phyloP scores from a whole-genome alignment of 2,329 filamentous ascomycete species.

The Stagonosporopsis chrysanthemi region DNA sequence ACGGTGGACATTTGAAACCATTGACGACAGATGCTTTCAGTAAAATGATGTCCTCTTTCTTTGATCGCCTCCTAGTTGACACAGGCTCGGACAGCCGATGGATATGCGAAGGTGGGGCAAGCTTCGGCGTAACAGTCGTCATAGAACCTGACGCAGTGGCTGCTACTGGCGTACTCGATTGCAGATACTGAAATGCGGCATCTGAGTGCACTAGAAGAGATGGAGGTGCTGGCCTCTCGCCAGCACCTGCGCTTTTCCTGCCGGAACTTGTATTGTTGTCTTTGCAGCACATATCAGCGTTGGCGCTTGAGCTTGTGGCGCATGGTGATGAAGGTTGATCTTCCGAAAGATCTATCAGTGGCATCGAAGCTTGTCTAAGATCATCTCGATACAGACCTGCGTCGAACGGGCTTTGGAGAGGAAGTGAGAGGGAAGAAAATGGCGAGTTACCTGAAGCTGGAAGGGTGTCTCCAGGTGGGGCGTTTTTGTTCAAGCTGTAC shows the following conservation, averaged over 20 bases:
- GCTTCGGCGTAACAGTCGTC: neutral
- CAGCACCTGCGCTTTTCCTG: neutral
- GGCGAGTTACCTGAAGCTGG: slow-evolving; percentile 29
- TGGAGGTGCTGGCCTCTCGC: neutral
- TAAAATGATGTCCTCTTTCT: slow-evolving; percentile 77
- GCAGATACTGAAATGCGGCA: neutral
- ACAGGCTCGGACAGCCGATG: slow-evolving; percentile 55
- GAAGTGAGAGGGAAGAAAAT: slow-evolving; percentile 15
- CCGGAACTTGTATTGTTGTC: slow-evolving; percentile 6
- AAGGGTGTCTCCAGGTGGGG: slow-evolving; percentile 6
- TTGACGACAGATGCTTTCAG: slow-evolving; percentile 81
- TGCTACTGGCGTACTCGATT: neutral
- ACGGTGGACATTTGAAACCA: slow-evolving; percentile 83
- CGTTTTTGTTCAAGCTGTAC: slow-evolving; percentile 17
- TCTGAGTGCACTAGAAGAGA: neutral
- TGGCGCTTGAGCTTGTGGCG: slow-evolving; percentile 5
- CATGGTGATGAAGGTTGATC: neutral
- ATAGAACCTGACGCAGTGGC: slow-evolving; percentile 6
- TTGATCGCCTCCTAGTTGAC: slow-evolving; percentile 68
- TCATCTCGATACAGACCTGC: neutral
- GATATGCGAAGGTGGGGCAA: slow-evolving; percentile 33
- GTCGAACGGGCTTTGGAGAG: neutral
- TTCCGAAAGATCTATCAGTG: slow-evolving; percentile 21
- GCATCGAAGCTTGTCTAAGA: neutral
- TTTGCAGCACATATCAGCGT: slow-evolving; percentile 25